phyloP scores from a whole-genome alignment of 1,284 basidiomycete genomes.

The Malassezia sympodialis region DNA sequence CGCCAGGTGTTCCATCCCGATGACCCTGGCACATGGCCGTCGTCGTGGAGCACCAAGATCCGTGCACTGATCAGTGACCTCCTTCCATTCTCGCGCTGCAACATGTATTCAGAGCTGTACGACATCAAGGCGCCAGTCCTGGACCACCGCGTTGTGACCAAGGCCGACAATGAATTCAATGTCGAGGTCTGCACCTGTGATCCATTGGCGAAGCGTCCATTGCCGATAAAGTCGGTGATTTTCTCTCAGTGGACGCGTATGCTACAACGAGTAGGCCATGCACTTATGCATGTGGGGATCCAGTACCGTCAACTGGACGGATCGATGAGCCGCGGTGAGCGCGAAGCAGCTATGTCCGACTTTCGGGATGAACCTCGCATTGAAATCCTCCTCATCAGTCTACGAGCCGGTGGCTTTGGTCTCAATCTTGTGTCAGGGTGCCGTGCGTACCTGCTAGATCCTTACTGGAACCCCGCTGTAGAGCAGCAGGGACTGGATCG shows the following conservation, averaged over 20 bases:
- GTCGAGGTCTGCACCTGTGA: slow-evolving; percentile 1
- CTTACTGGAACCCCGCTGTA: slow-evolving; percentile 94
- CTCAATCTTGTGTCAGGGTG: slow-evolving; percentile 59
- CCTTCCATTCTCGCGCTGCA: slow-evolving; percentile 41
- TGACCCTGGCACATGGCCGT: slow-evolving; percentile 9
- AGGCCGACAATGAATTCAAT: slow-evolving; percentile 3
- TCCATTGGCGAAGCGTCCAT: slow-evolving; percentile 16
- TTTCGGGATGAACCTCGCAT: slow-evolving; percentile 33
- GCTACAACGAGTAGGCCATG: slow-evolving; percentile 39
- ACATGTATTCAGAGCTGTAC: slow-evolving; percentile 30
- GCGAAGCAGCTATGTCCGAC: slow-evolving; percentile 25
- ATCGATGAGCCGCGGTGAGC: slow-evolving; percentile 33
- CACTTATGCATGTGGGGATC: slow-evolving; percentile 35
- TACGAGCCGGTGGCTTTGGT: slow-evolving; percentile 50
- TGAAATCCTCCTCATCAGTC: slow-evolving; percentile 40
- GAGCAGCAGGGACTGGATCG: slow-evolving; percentile 53
- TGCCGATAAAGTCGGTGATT: slow-evolving; percentile 46
- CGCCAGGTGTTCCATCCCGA: slow-evolving; percentile 1
- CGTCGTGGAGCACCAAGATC: slow-evolving; percentile 33
- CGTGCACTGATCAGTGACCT: slow-evolving; percentile 38
- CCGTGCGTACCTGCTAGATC: slow-evolving; percentile 86
- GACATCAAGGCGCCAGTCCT: slow-evolving; percentile 35
- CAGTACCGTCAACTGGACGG: slow-evolving; percentile 35
- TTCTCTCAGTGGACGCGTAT: slow-evolving; percentile 52
- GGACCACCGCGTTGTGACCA: slow-evolving; percentile 26